These are phyloP conservation scores for Talaromyces sp. DNA, from an alignment of 2,329 filamentous ascomycete genomes.

Conservation along the genomic window DNA sequence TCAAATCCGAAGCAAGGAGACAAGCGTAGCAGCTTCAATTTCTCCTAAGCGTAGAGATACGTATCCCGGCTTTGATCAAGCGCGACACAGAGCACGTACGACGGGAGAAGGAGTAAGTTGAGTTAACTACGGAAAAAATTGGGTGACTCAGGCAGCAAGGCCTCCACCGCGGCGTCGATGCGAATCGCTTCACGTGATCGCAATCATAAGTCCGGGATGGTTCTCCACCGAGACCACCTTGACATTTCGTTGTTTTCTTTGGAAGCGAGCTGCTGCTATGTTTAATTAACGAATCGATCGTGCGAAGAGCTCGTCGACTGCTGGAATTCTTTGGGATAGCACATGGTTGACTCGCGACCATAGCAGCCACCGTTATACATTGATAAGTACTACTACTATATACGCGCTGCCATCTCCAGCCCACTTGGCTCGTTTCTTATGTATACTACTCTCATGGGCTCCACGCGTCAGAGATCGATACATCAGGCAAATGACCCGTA, in stretches of 20 bases:
- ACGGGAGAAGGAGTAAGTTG: not conserved
- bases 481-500: slow-evolving; percentile 18
- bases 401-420: not conserved
- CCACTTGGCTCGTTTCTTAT: slow-evolving; percentile 17
- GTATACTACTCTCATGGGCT: slow-evolving; percentile 18
- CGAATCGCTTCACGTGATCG: slow-evolving; percentile 8
- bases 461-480: slow-evolving; percentile 14
- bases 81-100: no score
- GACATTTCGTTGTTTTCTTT: not conserved
- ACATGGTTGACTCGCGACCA: not conserved
- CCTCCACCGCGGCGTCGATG: not conserved
- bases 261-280: not conserved
- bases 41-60: no score
- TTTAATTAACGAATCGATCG: not conserved
- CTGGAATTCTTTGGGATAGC: not conserved
- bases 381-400: not conserved
- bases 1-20: no score
- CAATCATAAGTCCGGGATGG: slow-evolving; percentile 1
- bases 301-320: not conserved
- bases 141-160: not conserved
- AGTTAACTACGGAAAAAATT: not conserved
- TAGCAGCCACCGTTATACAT: not conserved
- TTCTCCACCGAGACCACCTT: slow-evolving; percentile 4
- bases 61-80: no score
- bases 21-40: no score